These are phyloP conservation scores for Hymenoscyphus fraxineus DNA, from an alignment of 2,329 filamentous ascomycete genomes.

Conservation along the genomic window DNA sequence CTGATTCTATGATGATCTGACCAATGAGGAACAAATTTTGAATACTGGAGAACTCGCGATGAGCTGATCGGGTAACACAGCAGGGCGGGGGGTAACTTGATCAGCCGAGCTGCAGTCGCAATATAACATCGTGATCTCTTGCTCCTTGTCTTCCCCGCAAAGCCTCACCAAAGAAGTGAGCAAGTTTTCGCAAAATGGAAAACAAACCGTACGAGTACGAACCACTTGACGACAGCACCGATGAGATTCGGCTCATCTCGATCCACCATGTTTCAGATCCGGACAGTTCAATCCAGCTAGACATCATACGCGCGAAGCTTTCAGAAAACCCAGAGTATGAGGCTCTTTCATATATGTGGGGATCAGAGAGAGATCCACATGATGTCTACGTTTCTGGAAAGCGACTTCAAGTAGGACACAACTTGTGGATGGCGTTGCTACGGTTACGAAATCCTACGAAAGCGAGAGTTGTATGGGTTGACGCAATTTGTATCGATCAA, in stretches of 20 bases:
- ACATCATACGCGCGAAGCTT: background rate
- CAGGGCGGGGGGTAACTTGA: no score
- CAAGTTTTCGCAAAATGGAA: background rate
- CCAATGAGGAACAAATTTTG: no score
- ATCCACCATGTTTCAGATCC: background rate
- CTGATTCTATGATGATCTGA: no score
- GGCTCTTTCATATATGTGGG: background rate
- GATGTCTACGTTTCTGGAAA: background rate
- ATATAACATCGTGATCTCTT: no score
- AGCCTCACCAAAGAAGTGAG: no score
- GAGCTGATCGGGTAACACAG: no score
- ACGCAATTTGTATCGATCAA: background rate
- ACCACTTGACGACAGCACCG: background rate
- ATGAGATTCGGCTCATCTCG: background rate
- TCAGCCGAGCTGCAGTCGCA: no score
- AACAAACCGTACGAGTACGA: background rate
- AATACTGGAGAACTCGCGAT: no score
- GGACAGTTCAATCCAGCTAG: background rate
- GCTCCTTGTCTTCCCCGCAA: no score
- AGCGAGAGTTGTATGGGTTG: background rate
- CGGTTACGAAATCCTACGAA: background rate
- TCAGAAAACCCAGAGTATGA: background rate
- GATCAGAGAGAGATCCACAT: background rate
- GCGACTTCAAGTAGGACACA: background rate
- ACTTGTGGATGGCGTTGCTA: background rate